A percentile compares a stretch with the other conserved stretches of the same genome.
Evolutionary conservation across 495 filamentous ascomycete genomes (phyloP).

Genomic region (Aspergillus baeticus): DNA sequence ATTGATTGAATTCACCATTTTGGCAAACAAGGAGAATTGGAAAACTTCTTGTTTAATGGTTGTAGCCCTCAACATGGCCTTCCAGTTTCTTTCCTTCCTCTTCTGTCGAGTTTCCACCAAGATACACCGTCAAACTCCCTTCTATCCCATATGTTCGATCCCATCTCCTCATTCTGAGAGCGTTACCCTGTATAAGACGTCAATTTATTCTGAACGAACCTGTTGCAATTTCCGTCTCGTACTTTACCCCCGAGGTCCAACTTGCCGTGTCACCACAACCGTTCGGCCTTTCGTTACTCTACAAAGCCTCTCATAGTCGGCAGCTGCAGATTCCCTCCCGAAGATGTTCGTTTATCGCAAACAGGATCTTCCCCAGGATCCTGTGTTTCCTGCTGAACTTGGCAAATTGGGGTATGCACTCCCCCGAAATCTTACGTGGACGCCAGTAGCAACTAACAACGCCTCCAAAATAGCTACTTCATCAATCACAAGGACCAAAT

Average conservation of each 20-base stretch:
- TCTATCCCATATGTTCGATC: background rate
- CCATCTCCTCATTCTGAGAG: background rate
- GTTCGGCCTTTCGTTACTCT: too few relatives aligned
- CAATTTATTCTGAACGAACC: too few relatives aligned
- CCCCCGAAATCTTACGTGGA: background rate
- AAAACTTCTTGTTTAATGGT: background rate
- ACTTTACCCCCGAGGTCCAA: too few relatives aligned
- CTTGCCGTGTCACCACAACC: too few relatives aligned
- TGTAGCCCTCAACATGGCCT: background rate
- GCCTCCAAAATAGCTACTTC: slow-evolving; percentile 57
- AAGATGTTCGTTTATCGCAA: slow-evolving; percentile 69
- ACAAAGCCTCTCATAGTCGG: too few relatives aligned
- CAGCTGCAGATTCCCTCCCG: background rate
- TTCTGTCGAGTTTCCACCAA: background rate
- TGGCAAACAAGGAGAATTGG: slow-evolving; percentile 6
- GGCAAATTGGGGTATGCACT: slow-evolving; percentile 63
- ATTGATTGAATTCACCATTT: background rate
- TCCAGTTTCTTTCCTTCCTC: slow-evolving; percentile 1
- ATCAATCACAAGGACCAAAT: slow-evolving; percentile 72
- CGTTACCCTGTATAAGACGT: too few relatives aligned
- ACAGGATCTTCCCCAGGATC: slow-evolving; percentile 68
- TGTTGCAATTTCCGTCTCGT: too few relatives aligned
- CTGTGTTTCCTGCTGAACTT: slow-evolving; percentile 60
- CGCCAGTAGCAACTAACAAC: background rate
- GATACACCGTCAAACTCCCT: background rate